Percentiles rank a stretch among this genome's conserved stretches.
These are phyloP conservation scores for Mycena filopes DNA, from an alignment of 768 basidiomycete genomes.

Conservation along the genomic window DNA sequence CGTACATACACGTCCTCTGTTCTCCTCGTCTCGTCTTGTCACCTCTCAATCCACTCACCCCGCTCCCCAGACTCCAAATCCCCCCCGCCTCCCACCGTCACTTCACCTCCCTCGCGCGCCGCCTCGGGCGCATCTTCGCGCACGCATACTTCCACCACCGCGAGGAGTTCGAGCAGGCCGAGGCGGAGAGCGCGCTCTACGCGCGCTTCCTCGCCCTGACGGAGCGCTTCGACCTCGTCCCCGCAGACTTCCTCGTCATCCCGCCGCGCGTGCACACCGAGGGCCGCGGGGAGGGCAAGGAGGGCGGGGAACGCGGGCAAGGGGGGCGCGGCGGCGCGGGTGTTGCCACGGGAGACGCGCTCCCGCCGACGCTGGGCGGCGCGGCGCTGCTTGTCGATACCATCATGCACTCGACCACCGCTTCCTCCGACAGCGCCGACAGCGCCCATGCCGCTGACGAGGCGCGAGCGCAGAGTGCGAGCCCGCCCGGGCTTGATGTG, in stretches of 20 bases:
- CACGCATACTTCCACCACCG: slow-evolving; percentile 97
- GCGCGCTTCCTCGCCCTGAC: slow-evolving; percentile 90
- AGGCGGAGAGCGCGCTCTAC: slow-evolving; percentile 91
- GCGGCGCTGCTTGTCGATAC: slow-evolving; percentile 47
- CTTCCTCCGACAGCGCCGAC: too few species aligned
- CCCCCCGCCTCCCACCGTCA: slow-evolving; percentile 85
- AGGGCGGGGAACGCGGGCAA: slow-evolving; percentile 27
- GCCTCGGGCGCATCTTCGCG: slow-evolving; percentile 94
- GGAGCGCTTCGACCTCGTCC: slow-evolving; percentile 83
- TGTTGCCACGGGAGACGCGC: slow-evolving; percentile 42
- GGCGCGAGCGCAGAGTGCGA: slow-evolving; percentile 25
- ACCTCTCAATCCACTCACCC: slow-evolving; percentile 9
- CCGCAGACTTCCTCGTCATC: slow-evolving; percentile 85
- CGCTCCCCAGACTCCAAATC: slow-evolving; percentile 73
- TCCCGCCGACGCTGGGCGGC: slow-evolving; percentile 54
- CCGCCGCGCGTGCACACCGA: slow-evolving; percentile 54
- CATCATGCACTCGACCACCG: too few species aligned
- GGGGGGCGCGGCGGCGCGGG: slow-evolving; percentile 5
- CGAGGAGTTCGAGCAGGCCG: slow-evolving; percentile 89
- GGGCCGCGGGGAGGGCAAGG: too few species aligned
- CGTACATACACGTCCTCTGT: too few species aligned
- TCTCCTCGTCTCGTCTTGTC: not conserved
- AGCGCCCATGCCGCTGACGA: not conserved
- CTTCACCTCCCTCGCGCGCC: slow-evolving; percentile 88
- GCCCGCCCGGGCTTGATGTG: slow-evolving; percentile 34